These are phyloP conservation scores for Thelephora ganbajun DNA, from an alignment of 768 basidiomycete genomes.

Conservation along the genomic window DNA sequence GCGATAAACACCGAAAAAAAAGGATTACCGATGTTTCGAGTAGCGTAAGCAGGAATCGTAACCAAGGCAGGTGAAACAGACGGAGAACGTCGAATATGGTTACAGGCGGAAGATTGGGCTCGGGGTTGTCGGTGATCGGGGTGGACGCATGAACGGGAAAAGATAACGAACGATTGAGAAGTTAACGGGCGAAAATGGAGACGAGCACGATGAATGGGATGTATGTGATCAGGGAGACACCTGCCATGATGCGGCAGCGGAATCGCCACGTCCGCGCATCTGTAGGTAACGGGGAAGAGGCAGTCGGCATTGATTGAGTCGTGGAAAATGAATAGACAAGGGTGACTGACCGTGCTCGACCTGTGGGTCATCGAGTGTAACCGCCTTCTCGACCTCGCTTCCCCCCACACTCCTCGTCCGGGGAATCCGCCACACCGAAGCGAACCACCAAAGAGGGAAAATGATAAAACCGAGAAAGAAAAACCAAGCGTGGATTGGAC, in stretches of 20 bases:
- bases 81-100: too few relatives aligned
- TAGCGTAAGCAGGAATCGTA: too few relatives aligned
- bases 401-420: conserved; percentile 48
- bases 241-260: conserved; percentile 63
- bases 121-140: too few relatives aligned
- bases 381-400: conserved; percentile 46
- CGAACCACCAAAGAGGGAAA: conserved; percentile 56
- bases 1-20: too few relatives aligned
- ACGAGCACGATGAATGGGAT: conserved; percentile 66
- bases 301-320: conserved; percentile 1
- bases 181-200: conserved; percentile 36
- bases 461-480: conserved; percentile 62
- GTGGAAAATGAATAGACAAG: background rate
- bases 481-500: conserved; percentile 57
- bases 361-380: conserved; percentile 67
- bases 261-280: conserved; percentile 64
- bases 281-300: conserved; percentile 15
- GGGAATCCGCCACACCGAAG: conserved; percentile 39
- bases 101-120: too few relatives aligned
- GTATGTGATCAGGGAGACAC: conserved; percentile 57
- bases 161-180: too few relatives aligned
- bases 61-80: too few relatives aligned
- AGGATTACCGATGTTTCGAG: too few relatives aligned
- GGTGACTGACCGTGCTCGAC: conserved; percentile 52
- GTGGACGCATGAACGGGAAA: too few relatives aligned